Percentiles rank a stretch among this genome's conserved stretches.
These are phyloP conservation scores for Physcia stellaris DNA, from an alignment of 495 filamentous ascomycete species.

Conservation along the genomic window DNA sequence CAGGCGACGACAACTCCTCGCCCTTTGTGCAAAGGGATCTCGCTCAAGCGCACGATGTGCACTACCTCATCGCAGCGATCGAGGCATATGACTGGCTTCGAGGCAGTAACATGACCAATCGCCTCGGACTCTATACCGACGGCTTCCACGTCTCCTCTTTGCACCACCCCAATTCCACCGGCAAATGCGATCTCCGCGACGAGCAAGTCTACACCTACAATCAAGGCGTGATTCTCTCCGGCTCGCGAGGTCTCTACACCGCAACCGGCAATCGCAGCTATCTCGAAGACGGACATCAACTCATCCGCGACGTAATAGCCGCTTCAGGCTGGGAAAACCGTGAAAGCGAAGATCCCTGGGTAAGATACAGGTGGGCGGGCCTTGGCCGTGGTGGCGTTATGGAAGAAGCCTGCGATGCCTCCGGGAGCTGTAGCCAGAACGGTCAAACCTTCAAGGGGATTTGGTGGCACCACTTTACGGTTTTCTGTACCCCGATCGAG, in stretches of 20 bases:
- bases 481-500: constrained; percentile 62
- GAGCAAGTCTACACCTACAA: constrained; percentile 94
- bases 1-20: constrained; percentile 57
- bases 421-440: constrained; percentile 66
- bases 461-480: constrained; percentile 76
- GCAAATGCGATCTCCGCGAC: constrained; percentile 63
- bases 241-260: constrained; percentile 65
- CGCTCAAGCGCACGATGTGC: constrained; percentile 42
- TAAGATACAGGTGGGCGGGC: constrained; percentile 61
- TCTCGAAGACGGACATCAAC: constrained; percentile 62
- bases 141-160: constrained; percentile 68
- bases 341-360: constrained; percentile 15
- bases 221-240: constrained; percentile 85
- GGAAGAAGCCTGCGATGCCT: constrained; percentile 73
- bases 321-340: constrained; percentile 59
- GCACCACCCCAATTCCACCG: constrained; percentile 36
- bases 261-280: constrained; percentile 52
- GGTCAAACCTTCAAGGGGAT: constrained; percentile 91
- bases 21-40: constrained; percentile 38
- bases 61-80: constrained; percentile 55
- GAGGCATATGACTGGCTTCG: constrained; percentile 74
- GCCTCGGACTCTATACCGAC: constrained; percentile 66
- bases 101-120: constrained; percentile 67
- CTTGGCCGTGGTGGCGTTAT: constrained; percentile 68
- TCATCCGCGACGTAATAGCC: constrained; percentile 54